Base-by-base conservation (phyloP, 768 basidiomycete genomes). In the Panaeolus papilionaceus region DNA sequence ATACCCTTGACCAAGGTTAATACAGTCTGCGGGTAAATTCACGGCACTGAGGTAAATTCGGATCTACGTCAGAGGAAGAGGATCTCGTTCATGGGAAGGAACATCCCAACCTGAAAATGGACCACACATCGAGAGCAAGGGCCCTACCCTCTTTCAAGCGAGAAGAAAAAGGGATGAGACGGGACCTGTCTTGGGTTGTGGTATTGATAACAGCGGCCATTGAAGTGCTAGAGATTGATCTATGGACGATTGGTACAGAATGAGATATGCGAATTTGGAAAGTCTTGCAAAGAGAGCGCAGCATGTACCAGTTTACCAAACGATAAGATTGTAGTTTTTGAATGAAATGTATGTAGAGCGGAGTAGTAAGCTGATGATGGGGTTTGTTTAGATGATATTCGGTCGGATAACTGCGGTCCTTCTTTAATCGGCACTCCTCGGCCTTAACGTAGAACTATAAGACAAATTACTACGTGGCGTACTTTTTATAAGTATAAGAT, bases 1-100 rank as follows among this genome's bases (percentile, higher is more conserved):
- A 80, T 95, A 96, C 4, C 92, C 92, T 77, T 91, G 97, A 4
- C 97, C 97, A 51, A 99, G 90, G 79, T 99, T 99, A 76, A 99
- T 92, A 71, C 94, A 95, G 76, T 98, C 94, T 10, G 87, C 70
- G 0, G 97, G 97, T 70, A 99, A 85, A 74, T 98, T 97, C 47
- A 85, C 90, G 51, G 87, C 94, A 75, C 95, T 98, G 76, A 64
- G 58, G 42, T 28, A 61, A 20, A n/a, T 65, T 45, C 64, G 70
- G 40, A 62, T 39, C 47, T 51, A 66, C 73, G 45, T 54, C 28
- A 54, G 63, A 26, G 61, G 40, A 40, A 68, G 42, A 37, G 37
- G 28, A 16, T 14, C 64, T 33, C 65, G 40, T 66, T 58, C 68
- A 63, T 10, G 28, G 42, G 49, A 51, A 64, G 66, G 64, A 66